These are phyloP conservation scores for Paramyrothecium roridum DNA, from an alignment of 2,329 filamentous ascomycete species.

Conservation along the genomic window DNA sequence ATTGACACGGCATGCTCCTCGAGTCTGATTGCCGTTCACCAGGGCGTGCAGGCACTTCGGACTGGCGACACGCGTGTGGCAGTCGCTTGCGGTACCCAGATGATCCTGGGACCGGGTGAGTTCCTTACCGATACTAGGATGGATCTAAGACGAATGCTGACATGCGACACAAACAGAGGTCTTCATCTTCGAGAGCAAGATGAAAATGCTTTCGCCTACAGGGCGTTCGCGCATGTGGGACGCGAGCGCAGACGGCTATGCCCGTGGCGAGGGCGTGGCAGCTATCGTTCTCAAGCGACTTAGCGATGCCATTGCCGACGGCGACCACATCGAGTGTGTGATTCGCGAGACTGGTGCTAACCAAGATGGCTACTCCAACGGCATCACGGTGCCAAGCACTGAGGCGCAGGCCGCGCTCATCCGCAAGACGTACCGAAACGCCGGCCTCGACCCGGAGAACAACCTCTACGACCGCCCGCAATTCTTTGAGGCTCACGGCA, in stretches of 20 bases:
- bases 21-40: conserved; percentile 28
- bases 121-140: background rate
- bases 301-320: conserved; percentile 32
- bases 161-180: too few species aligned
- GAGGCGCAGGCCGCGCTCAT: conserved; percentile 38
- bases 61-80: conserved; percentile 8
- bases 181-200: background rate
- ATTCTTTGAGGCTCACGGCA: conserved; percentile 42
- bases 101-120: conserved; percentile 4
- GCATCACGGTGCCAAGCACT: conserved; percentile 34
- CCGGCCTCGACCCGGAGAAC: conserved; percentile 28
- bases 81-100: conserved; percentile 11
- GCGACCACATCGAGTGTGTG: conserved; percentile 16
- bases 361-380: conserved; percentile 11
- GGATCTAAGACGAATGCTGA: too few species aligned
- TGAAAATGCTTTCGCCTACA: conserved; percentile 30
- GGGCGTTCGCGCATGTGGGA: conserved; percentile 35
- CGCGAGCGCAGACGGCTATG: conserved; percentile 44
- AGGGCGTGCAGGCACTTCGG: conserved; percentile 11
- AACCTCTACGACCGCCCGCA: conserved; percentile 28
- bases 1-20: conserved; percentile 38
- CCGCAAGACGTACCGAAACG: conserved; percentile 28
- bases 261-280: conserved; percentile 19
- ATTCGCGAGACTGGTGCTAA: conserved; percentile 17
- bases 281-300: conserved; percentile 43